Evolutionary conservation across 108 stramenopile genomes (phyloP), one percentile per base, ranked within the genome.

Genomic region (Fragilaria crotonensis): DNA sequence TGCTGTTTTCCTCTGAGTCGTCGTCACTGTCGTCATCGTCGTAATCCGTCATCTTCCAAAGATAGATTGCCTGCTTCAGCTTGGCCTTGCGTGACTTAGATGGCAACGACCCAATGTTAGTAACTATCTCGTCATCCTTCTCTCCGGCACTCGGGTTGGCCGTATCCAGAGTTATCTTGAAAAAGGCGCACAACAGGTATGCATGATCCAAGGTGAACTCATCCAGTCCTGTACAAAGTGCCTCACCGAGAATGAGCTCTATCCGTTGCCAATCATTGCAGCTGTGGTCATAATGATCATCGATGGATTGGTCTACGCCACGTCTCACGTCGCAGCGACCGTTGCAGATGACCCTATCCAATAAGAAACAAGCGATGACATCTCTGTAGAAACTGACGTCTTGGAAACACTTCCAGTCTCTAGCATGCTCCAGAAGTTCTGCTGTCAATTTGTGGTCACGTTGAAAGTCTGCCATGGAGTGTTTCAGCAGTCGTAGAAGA

Each of bases 381-480:
- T 58, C 67, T 53, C 63, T 63, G 1, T 77, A 70, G 26, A 50
- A 48, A 53, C 60, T 48, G 22, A 74, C 30, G 41, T 57, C 49
- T 30, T 76, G 64, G 41, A 60, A 72, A 51, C 51, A 50, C 7
- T 62, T 5, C 60, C 59, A 62, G 31, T 69, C 60, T 18, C 60
- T 53, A 22, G 76, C 45, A 3, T 63, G 57, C 17, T 62, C 48
- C 25, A 80, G 26, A 2, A 77, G 31, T 25, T 57, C 65, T 18
- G 54, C 49, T 7, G 76, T 72, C 48, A 80, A 64, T 29, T 48
- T 36, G 53, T 73, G 61, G 44, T 80, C 79, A 30, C 66, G 57
- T 51, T 80, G 79, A 22, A 74, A 52, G 36, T 80, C 79, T 3
- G 72, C 64, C 57, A 80, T 31, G 28, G 76, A 36, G 60, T 80